A percentile compares a stretch with the other conserved stretches of the same genome.
Evolutionary conservation across 306 rosid genomes (phyloP).

Genomic region (Vigna angularis): DNA sequence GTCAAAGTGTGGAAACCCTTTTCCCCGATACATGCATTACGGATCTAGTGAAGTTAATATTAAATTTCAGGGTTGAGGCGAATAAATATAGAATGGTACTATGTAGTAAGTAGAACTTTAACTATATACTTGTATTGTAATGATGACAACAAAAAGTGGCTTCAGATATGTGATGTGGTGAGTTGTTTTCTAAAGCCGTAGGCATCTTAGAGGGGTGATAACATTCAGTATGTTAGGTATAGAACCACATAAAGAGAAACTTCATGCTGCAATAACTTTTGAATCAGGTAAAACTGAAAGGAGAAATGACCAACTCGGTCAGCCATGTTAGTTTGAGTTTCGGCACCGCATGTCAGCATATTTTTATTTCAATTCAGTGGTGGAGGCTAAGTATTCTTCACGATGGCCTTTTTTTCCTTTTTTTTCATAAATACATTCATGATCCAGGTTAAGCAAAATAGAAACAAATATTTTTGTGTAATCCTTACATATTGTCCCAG

Average conservation of each 20-base stretch:
- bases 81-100: background rate
- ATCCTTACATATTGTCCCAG: too few relatives aligned
- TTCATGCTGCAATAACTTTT: background rate
- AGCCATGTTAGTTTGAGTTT: background rate
- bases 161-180: background rate
- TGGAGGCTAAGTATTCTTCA: background rate
- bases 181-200: background rate
- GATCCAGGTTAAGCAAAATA: background rate
- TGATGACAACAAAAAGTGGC: background rate
- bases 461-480: background rate
- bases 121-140: background rate
- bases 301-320: background rate
- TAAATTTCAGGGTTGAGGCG: background rate
- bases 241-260: conserved; percentile 15
- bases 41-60: background rate
- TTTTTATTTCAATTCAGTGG: background rate
- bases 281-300: conserved; percentile 12
- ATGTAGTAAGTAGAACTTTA: background rate
- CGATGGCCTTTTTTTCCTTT: too few relatives aligned
- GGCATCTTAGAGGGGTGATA: conserved; percentile 11
- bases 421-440: background rate
- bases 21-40: background rate
- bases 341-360: background rate
- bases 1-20: conserved; percentile 2
- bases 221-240: background rate